These are phyloP conservation scores for Setaria viridis DNA, from an alignment of 202 grass and related monocot genomes.

Conservation along the genomic window DNA sequence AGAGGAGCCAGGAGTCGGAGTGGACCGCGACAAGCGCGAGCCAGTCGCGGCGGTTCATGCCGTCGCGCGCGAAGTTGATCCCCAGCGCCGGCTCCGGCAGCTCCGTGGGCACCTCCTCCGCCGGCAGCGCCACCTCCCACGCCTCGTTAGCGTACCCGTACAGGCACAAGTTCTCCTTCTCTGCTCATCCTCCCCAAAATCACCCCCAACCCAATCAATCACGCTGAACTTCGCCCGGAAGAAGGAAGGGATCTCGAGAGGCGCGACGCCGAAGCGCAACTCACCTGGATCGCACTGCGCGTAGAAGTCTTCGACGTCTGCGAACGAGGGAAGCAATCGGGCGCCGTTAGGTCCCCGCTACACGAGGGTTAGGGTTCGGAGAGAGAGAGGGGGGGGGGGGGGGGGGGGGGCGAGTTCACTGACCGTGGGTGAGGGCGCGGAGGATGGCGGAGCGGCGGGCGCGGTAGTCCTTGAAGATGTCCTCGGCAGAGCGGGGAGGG, in stretches of 20 bases:
- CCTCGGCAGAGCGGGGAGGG: constrained; percentile 61
- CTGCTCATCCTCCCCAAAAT: constrained; percentile 38
- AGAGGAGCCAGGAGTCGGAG: constrained; percentile 78
- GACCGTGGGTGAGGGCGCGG: constrained; percentile 70
- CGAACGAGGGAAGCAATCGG: constrained; percentile 12
- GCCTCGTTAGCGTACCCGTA: constrained; percentile 73
- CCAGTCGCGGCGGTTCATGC: constrained; percentile 73
- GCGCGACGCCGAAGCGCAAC: not conserved
- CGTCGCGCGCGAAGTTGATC: constrained; percentile 73
- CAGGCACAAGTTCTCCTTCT: constrained; percentile 77
- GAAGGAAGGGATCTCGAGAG: not conserved
- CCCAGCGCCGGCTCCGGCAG: constrained; percentile 77
- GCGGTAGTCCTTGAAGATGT: constrained; percentile 73
- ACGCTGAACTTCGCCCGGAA: not conserved
- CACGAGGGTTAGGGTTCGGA: not conserved
- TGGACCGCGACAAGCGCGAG: constrained; percentile 71
- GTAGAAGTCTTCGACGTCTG: constrained; percentile 79
- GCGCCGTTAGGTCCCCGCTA: not conserved
- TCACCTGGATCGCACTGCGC: constrained; percentile 78
- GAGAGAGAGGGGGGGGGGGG: not conserved
- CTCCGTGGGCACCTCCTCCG: constrained; percentile 74
- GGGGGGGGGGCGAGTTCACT: not conserved
- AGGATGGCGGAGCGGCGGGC: constrained; percentile 73
- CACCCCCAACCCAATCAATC: not conserved
- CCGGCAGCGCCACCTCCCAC: constrained; percentile 77